Evolutionary conservation across 2,329 filamentous ascomycete genomes (phyloP), one percentile per base, ranked within the genome.

Genomic region (Daldinia eschscholtzii): DNA sequence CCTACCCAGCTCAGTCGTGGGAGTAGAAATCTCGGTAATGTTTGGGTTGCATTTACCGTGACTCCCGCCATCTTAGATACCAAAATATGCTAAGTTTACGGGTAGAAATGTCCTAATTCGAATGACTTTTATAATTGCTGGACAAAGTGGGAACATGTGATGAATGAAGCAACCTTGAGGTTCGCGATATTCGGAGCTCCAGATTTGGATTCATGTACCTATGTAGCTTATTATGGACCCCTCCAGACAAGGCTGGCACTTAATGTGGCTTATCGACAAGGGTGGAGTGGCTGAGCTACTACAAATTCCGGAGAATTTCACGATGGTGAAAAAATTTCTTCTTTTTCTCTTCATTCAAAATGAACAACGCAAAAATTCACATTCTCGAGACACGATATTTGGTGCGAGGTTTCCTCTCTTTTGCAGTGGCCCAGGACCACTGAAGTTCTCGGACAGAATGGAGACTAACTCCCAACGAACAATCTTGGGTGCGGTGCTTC

Each of bases 401-500:
- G 81, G 79, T 83, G 82, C 80, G 83, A 86, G 84, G 84, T 82
- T 74, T 73, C 74, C 77, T 80, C 78, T 79, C 75, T 78, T 75
- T 77, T 77, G 75, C 72, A 75, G 77, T 77, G 76, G 75, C 81
- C 84, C 84, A 86, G 66, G 85, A 86, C 84, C 82, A 84, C 81
- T 77, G 78, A 77, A 77, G 73, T 75, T 80, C 80, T 83, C 79
- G 81, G 80, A 80, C 76, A 84, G 82, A 83, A 86, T 83, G 85
- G 81, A 86, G 85, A 86, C 78, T 70, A 83, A 84, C 72, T 71
- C 74, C 80, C 78, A 82, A 76, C 83, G 85, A 82, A 83, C 84
- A 85, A 85, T 86, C 85, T 86, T 86, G 85, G 85, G 85, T 86
- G 85, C 85, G 85, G 83, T 86, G 85, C 81, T 86, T 81, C 80